Base-by-base conservation (phyloP, 495 filamentous ascomycete genomes). In the Tuber calosporum region DNA sequence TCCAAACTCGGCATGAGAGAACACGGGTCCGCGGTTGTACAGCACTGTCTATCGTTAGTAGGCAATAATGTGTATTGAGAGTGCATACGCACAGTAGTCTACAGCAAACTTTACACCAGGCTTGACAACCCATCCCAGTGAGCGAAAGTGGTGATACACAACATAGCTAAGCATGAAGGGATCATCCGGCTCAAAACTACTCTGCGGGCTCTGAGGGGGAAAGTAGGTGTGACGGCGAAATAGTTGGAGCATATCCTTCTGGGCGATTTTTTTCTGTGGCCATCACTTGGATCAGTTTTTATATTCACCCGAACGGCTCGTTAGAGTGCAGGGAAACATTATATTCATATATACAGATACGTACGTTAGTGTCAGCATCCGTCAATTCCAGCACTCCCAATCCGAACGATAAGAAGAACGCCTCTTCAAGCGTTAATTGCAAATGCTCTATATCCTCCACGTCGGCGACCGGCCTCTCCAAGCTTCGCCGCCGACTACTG, bases 91-190 rank as follows among this genome's bases (percentile, higher is more conserved):
- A 82, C 80, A 85, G 83, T 90, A 97, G 82, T 99, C 96, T 38
- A 92, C 91, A 71, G 90, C 92, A 80, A 99, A 99, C 82, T 99
- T 99, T 78, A 97, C 88, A 58, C 96, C 95, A 37, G 91, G 88
- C 26, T 96, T 91, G 1, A 94, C 89, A n/a, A 97, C 92, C 95
- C 95, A 99, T 67, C 95, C 95, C 0, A 98, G 86, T 9, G 93
- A 96, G 37, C 95, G 92, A 84, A 95, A 99, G 82, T 99, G 95
- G 79, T 99, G 95, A 80, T 97, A 99, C 20, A 91, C 91, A 41
- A 88, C 88, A 81, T 98, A 99, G 43, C 90, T 89, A 36, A 95
- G 80, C 66, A 97, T 84, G 83, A 99, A 98, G 0, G 91, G 88
- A 77, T 96, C 92, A 83, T 96, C 91, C 0, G 89, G 87, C 71